Conservation (phyloP, 129 eudicot species). For the Smallanthus sonchifolius region DNA sequence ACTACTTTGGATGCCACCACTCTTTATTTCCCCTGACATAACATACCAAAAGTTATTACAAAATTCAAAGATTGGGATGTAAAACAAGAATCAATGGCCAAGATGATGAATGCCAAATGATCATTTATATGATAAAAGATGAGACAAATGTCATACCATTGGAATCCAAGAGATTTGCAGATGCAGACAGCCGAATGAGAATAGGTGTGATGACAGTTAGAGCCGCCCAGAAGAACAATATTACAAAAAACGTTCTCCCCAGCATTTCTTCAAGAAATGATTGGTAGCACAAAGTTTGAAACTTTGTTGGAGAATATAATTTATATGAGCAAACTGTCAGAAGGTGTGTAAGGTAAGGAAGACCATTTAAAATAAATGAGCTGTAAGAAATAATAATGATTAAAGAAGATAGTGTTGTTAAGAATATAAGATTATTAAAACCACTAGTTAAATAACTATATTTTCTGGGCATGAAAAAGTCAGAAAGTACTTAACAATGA, state of each 20-base stretch:
- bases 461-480: conserved; percentile 13
- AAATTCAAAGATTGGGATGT: not conserved
- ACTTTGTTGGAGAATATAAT: conserved; percentile 7
- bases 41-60: conserved; percentile 5
- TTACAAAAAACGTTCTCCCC: conserved; percentile 52
- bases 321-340: conserved; percentile 25
- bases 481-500: conserved; percentile 19
- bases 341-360: conserved; percentile 29
- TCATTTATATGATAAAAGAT: conserved; percentile 1
- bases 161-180: conserved; percentile 35
- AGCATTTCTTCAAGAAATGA: conserved; percentile 37
- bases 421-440: conserved; percentile 29
- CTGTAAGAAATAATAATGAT: conserved; percentile 35
- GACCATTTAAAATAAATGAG: conserved; percentile 33
- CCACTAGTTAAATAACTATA: conserved; percentile 21
- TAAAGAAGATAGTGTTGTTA: conserved; percentile 19
- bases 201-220: conserved; percentile 63
- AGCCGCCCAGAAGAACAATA: conserved; percentile 64
- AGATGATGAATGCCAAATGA: not conserved
- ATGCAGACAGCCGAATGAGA: conserved; percentile 60
- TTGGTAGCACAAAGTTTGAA: conserved; percentile 9
- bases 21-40: conserved; percentile 32
- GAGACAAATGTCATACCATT: conserved; percentile 29
- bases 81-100: not conserved
- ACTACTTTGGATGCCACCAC: conserved; percentile 11